Base-by-base conservation (phyloP, 2,329 filamentous ascomycete species). In the Plenodomus tracheiphilus region DNA sequence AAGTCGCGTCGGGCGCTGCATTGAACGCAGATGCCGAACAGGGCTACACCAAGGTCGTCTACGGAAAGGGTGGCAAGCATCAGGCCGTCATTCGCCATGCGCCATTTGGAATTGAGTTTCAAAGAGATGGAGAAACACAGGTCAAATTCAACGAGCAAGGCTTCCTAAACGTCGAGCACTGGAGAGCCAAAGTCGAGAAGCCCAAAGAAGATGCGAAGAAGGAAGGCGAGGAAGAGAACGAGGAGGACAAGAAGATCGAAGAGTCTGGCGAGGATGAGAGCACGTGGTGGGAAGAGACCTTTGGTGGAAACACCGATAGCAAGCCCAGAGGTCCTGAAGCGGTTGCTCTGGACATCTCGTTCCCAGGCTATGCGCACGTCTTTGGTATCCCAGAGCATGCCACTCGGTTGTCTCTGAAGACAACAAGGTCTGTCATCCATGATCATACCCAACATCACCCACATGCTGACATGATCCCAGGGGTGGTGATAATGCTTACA, bases 271-370 rank as follows among this genome's bases (percentile, higher is more conserved):
- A 88, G 56, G 89, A 94, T 58, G 89, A 97, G 69, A 88, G 86
- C 74, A 97, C 92, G 3, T 97, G 91, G 91, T 99, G 94, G 94
- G 94, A 99, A 6, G 94, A 99, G 77, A 84, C 82, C 0, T 99
- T 99, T 72, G 93, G 93, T 56, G 92, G 93, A 53, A 96, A 94
- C 71, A 97, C 92, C 0, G 94, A 99, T 72, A 84, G 87, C 4
- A 99, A 99, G 75, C 93, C 94, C n/a, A 85, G 86, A 65, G 94
- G 94, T 1, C 94, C 94, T 0, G 94, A 99, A 74, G 94, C 92
- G 68, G 81, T 99, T 38, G 91, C 84, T 13, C 75, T 99, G 49
- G 94, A 99, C 68, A 93, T 99, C 62, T 86, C 88, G 0, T 99
- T 99, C 74, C 85, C 89, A 1, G 91, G 89, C 30, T 99, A 96